Conservation (phyloP, 192 early-diverging fungal genomes). For the Coemansia sp. region DNA sequence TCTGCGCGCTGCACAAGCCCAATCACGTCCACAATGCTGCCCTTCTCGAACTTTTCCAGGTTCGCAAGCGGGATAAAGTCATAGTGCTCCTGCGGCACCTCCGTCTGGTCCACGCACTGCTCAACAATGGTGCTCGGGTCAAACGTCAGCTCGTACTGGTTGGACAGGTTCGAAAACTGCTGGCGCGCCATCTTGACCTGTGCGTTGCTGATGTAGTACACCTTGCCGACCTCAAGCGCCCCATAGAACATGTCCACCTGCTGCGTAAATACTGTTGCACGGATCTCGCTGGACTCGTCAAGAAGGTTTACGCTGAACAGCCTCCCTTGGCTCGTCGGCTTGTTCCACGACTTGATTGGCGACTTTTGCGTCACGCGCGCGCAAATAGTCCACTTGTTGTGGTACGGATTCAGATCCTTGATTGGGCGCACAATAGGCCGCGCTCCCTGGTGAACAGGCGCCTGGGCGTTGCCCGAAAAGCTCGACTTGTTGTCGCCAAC, state of each 20-base stretch:
- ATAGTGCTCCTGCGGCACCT: slow-evolving; percentile 57
- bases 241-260: slow-evolving; percentile 78
- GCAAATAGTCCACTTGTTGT: slow-evolving; percentile 94
- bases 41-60: slow-evolving; percentile 72
- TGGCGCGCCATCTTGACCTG: slow-evolving; percentile 83
- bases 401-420: slow-evolving; percentile 82
- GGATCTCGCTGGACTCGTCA: slow-evolving; percentile 92
- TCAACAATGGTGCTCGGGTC: slow-evolving; percentile 71
- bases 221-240: slow-evolving; percentile 76
- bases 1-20: slow-evolving; percentile 70
- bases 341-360: slow-evolving; percentile 80
- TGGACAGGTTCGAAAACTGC: slow-evolving; percentile 77
- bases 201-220: slow-evolving; percentile 84
- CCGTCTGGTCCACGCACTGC: slow-evolving; percentile 46
- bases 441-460: slow-evolving; percentile 46
- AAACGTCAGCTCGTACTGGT: slow-evolving; percentile 91
- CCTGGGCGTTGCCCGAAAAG: slow-evolving; percentile 14
- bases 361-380: slow-evolving; percentile 87
- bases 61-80: slow-evolving; percentile 71
- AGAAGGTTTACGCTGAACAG: slow-evolving; percentile 88
- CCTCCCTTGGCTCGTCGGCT: slow-evolving; percentile 74
- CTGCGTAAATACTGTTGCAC: slow-evolving; percentile 92
- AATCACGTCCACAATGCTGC: slow-evolving; percentile 74
- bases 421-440: slow-evolving; percentile 58
- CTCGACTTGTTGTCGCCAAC: slow-evolving; percentile 32